Conservation (phyloP, 352 stramenopile genomes). For the Pythium monospermum region DNA sequence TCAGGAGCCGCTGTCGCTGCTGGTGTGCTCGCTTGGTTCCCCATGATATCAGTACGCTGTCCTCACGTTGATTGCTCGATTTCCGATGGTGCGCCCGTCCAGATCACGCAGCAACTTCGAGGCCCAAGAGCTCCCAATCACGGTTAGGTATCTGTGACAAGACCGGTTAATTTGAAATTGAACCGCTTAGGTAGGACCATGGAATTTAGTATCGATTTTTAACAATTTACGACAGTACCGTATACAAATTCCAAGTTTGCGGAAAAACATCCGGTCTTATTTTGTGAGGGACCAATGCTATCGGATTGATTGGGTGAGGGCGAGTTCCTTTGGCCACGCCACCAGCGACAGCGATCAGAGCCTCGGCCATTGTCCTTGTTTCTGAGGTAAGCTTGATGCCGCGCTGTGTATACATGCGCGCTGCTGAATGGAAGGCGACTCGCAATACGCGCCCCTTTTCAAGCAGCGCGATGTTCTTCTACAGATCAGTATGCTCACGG, state of each 20-base stretch:
- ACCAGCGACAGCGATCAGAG: background rate
- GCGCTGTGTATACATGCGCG: background rate
- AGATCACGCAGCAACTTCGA: slow-evolving; percentile 6
- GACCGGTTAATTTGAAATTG: slow-evolving; percentile 19
- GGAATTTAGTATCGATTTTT: slow-evolving; percentile 7
- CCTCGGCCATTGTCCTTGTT: slow-evolving; percentile 28
- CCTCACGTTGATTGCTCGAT: slow-evolving; percentile 6
- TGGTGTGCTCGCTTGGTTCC: slow-evolving; percentile 57
- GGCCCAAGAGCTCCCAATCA: slow-evolving; percentile 12
- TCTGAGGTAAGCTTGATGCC: slow-evolving; percentile 24
- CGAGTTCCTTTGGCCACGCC: slow-evolving; percentile 10
- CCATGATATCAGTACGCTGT: slow-evolving; percentile 32
- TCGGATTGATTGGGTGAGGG: slow-evolving; percentile 26
- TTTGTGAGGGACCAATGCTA: slow-evolving; percentile 3
- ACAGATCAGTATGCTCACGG: slow-evolving; percentile 7
- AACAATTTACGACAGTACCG: no score
- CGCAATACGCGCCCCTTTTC: background rate
- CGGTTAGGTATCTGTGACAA: slow-evolving; percentile 18
- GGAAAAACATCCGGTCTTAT: background rate
- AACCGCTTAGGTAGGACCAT: slow-evolving; percentile 3
- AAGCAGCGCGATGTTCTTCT: background rate
- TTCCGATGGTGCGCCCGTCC: background rate
- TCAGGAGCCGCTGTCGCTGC: slow-evolving; percentile 4
- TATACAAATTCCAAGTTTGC: slow-evolving; percentile 24
- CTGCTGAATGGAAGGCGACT: background rate